phyloP scores from a whole-genome alignment of 2,329 filamentous ascomycete species.

The Emergomyces africanus region DNA sequence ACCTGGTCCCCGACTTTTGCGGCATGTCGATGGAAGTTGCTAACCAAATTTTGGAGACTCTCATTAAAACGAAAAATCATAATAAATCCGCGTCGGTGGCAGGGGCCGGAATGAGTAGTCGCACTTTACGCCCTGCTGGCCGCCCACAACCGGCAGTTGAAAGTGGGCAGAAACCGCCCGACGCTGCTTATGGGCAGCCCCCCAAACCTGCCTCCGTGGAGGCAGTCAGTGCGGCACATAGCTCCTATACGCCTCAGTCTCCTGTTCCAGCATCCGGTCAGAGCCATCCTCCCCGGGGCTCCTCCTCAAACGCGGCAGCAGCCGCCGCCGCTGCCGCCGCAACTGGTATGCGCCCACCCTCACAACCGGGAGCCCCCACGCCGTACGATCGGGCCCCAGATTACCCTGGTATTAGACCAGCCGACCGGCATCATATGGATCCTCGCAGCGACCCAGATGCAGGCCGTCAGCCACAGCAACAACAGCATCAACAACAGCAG shows the following conservation, averaged over 20 bases:
- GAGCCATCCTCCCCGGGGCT: conserved; percentile 30
- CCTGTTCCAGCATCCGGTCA: conserved; percentile 31
- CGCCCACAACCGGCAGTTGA: conserved; percentile 30
- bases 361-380: conserved; percentile 26
- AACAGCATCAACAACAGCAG: conserved; percentile 27
- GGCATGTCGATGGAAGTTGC: conserved; percentile 98
- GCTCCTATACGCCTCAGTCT: conserved; percentile 35
- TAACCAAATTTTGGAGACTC: conserved; percentile 81
- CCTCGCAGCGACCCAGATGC: conserved; percentile 26
- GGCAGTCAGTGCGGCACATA: conserved; percentile 31
- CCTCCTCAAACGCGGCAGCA: conserved; percentile 36
- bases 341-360: conserved; percentile 32
- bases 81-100: conserved; percentile 40
- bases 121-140: conserved; percentile 49
- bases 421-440: conserved; percentile 22
- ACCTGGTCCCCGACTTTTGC: conserved; percentile 96
- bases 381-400: conserved; percentile 34
- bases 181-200: conserved; percentile 24
- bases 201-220: conserved; percentile 27
- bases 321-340: conserved; percentile 39
- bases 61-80: conserved; percentile 66
- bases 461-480: conserved; percentile 13
- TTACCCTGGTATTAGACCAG: conserved; percentile 20
- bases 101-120: conserved; percentile 46
- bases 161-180: conserved; percentile 24